Percentiles rank a stretch among this genome's conserved stretches.
Evolutionary conservation across 768 basidiomycete species (phyloP).

Genomic region (Termitomyces sp.): DNA sequence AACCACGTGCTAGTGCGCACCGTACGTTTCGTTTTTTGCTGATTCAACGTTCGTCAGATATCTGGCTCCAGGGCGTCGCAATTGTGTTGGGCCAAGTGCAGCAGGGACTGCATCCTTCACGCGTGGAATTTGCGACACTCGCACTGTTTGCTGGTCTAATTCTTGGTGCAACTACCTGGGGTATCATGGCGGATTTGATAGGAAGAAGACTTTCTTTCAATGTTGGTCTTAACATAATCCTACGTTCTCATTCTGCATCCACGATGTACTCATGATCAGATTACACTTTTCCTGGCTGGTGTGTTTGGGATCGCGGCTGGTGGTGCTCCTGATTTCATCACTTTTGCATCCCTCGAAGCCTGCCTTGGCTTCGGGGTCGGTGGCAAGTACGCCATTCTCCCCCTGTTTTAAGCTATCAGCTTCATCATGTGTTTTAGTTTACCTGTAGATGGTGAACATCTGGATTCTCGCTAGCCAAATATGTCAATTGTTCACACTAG

Average conservation of each 20-base stretch:
- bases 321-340: constrained; percentile 41
- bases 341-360: constrained; percentile 43
- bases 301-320: constrained; percentile 52
- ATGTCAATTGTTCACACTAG: background rate
- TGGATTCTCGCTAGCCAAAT: background rate
- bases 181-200: constrained; percentile 45
- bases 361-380: constrained; percentile 49
- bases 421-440: constrained; percentile 25
- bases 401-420: constrained; percentile 13
- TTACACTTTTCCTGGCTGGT: constrained; percentile 33
- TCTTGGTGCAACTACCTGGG: constrained; percentile 48
- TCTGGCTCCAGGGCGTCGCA: constrained; percentile 48
- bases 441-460: constrained; percentile 41
- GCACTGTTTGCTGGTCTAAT: constrained; percentile 47
- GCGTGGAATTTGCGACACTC: constrained; percentile 43
- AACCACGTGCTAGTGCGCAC: background rate
- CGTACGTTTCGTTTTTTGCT: no score
- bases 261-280: constrained; percentile 11
- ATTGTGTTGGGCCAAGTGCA: constrained; percentile 42
- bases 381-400: constrained; percentile 38
- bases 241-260: background rate
- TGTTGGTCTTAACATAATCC: constrained; percentile 10
- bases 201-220: constrained; percentile 47
- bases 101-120: constrained; percentile 38
- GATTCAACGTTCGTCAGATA: constrained; percentile 20